A percentile compares a stretch with the other conserved stretches of the same genome.
Conservation (phyloP, 2,329 filamentous ascomycete species). For the Apiospora kogelbergensis region DNA sequence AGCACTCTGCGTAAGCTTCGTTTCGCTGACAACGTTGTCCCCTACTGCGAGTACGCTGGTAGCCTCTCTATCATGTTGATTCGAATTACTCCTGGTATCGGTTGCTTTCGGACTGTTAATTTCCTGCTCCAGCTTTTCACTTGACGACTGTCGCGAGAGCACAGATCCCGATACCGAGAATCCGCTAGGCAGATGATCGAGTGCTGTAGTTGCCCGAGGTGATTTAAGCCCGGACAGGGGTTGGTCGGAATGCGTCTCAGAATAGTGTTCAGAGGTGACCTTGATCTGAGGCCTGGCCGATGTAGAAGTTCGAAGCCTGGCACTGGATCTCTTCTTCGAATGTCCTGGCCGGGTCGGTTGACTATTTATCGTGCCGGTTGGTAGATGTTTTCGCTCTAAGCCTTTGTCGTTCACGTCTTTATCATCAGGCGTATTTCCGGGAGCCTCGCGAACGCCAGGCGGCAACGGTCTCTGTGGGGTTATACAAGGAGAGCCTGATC, state of each 20-base stretch:
- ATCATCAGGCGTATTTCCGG: not conserved
- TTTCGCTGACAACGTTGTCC: not conserved
- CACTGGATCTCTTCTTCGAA: conserved; percentile 2
- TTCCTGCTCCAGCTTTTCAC: not conserved
- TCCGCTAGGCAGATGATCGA: not conserved
- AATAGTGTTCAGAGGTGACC: not conserved
- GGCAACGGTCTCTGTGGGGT: not conserved
- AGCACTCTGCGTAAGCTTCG: not conserved
- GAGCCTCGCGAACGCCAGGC: not conserved
- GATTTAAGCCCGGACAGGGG: conserved; percentile 7
- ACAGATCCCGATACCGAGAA: not conserved
- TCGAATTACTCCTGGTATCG: not conserved
- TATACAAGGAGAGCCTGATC: not conserved
- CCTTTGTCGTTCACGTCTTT: conserved; percentile 8
- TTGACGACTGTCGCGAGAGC: not conserved
- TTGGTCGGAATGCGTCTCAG: not conserved
- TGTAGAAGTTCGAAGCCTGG: conserved; percentile 2
- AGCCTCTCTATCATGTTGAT: not conserved
- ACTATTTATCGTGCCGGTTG: not conserved
- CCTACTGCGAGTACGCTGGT: not conserved
- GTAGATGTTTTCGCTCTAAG: not conserved
- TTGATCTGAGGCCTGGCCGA: conserved; percentile 5
- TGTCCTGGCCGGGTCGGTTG: conserved; percentile 15
- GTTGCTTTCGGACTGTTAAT: not conserved
- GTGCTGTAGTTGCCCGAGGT: not conserved